Percentiles rank a stretch among this genome's conserved stretches.
These are phyloP conservation scores for Phytophthora idaei DNA, from an alignment of 352 stramenopile species.

Conservation along the genomic window DNA sequence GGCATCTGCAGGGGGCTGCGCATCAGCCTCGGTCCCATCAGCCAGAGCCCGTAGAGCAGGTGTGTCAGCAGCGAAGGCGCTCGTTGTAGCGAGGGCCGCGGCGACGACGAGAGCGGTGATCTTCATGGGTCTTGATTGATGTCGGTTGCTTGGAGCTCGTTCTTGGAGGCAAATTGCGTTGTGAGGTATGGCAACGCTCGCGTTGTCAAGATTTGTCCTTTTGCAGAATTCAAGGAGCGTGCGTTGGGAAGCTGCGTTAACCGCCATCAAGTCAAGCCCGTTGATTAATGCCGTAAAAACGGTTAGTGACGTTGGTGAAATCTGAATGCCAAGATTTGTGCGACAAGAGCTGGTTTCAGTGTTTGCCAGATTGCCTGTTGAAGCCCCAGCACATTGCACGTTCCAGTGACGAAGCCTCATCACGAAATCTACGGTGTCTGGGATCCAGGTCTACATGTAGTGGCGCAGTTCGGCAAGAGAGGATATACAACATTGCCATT, in stretches of 20 bases:
- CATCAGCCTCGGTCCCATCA: slow-evolving; percentile 14
- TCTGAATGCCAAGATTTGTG: background rate
- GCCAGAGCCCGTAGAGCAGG: slow-evolving; percentile 30
- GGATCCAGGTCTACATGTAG: too few relatives aligned
- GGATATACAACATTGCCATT: too few relatives aligned
- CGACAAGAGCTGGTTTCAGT: slow-evolving; percentile 3
- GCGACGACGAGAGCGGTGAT: slow-evolving; percentile 24
- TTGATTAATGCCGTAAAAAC: slow-evolving; percentile 6
- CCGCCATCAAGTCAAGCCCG: slow-evolving; percentile 23
- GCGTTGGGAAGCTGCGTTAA: slow-evolving; percentile 13
- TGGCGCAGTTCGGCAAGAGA: too few relatives aligned
- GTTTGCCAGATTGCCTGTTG: background rate
- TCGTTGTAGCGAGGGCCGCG: slow-evolving; percentile 20
- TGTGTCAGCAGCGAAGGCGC: slow-evolving; percentile 14
- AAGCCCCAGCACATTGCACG: background rate
- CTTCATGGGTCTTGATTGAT: slow-evolving; percentile 26
- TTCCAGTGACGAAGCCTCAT: background rate
- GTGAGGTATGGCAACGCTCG: slow-evolving; percentile 2
- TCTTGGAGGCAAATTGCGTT: slow-evolving; percentile 32
- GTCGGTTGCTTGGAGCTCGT: slow-evolving; percentile 2
- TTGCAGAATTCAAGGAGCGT: slow-evolving; percentile 14
- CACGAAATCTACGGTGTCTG: background rate
- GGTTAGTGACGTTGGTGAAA: background rate
- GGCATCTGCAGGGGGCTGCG: slow-evolving; percentile 1
- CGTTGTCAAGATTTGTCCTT: background rate